Evolutionary conservation across 1,284 basidiomycete species (phyloP), one percentile per base, ranked within the genome.

Genomic region (Apiotrichum domesticum): DNA sequence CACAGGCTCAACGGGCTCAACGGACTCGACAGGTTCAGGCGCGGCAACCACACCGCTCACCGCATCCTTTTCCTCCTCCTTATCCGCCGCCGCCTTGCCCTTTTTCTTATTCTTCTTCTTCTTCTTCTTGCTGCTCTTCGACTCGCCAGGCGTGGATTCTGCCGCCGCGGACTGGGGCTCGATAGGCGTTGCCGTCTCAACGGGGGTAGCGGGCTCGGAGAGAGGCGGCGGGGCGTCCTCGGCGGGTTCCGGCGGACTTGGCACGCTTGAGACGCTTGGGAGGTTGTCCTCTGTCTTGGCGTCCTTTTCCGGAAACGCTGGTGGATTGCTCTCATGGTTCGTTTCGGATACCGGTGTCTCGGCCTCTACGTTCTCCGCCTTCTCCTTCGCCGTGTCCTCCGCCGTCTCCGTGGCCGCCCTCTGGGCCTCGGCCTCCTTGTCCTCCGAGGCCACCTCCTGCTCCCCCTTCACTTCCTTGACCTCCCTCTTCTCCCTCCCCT

Each of bases 91-190:
- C 39, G 46, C 46, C 55, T 56, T 52, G 11, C 41, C 41, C 51
- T 48, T 48, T 35, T 52, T 51, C 40, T 56, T 57, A 34, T 52
- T 52, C 51, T 57, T 57, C 50, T 57, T 57, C 35, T 52, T 53
- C 51, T 47, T 49, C 33, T 21, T 49, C 46, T 32, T 40, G 13
- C 40, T n/a, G 15, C 35, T 42, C 45, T 47, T 37, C 13, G 46
- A 9, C 46, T 3, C 14, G 11, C 34, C 34, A 6, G 9, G 10
- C 34, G n/a, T 21, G n/a, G n/a, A n/a, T n/a, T n/a, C n/a, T n/a
- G n/a, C 21, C 10, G 46, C 14, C 6, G 2, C 47, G 40, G 21
- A 14, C 2, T 11, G 13, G 33, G 46, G 46, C 35, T 42, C 41
- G 9, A n/a, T 14, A 39, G 37, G 45, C 35, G 32, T 43, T n/a